Percentiles rank a stretch among this genome's conserved stretches.
phyloP scores from a whole-genome alignment of 1,284 basidiomycete genomes.

The Cryptococcus hybrid region DNA sequence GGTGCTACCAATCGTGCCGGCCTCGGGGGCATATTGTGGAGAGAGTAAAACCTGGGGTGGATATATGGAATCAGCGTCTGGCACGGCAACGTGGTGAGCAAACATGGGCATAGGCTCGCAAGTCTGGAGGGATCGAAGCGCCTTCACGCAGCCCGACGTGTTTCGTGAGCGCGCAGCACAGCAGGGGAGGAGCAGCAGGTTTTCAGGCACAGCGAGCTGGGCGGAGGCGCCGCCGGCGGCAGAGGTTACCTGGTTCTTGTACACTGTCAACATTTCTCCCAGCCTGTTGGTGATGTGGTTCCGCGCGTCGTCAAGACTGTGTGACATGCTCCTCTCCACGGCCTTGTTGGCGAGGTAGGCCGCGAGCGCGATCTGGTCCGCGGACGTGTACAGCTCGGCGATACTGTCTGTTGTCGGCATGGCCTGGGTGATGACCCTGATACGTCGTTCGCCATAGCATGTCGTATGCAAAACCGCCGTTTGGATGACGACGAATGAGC shows the following conservation, averaged over 20 bases:
- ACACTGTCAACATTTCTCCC: constrained; percentile 84
- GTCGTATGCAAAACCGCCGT: constrained; percentile 96
- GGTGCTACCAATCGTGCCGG: constrained; percentile 48
- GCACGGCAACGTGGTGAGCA: constrained; percentile 87
- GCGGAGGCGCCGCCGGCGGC: constrained; percentile 81
- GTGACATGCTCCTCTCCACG: constrained; percentile 84
- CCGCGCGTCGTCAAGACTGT: constrained; percentile 84
- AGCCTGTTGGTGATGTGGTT: constrained; percentile 89
- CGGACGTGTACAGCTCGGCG: constrained; percentile 91
- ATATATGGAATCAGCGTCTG: constrained; percentile 92
- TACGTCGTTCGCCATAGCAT: constrained; percentile 91
- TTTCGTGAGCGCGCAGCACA: constrained; percentile 88
- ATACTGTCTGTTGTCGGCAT: constrained; percentile 90
- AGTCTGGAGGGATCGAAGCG: constrained; percentile 92
- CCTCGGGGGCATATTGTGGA: constrained; percentile 81
- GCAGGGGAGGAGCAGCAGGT: constrained; percentile 87
- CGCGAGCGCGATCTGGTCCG: constrained; percentile 88
- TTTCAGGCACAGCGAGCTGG: constrained; percentile 88
- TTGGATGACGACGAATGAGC: constrained; percentile 93
- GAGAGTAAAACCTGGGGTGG: constrained; percentile 89
- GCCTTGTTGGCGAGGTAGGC: constrained; percentile 94
- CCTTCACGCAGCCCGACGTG: constrained; percentile 95
- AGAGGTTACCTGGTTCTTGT: constrained; percentile 96
- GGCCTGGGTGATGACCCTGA: constrained; percentile 91
- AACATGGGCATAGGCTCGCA: constrained; percentile 92